Evolutionary conservation across 1,139 yeast genomes (phyloP).

Genomic region (Sugiyamaella xylanicola): DNA sequence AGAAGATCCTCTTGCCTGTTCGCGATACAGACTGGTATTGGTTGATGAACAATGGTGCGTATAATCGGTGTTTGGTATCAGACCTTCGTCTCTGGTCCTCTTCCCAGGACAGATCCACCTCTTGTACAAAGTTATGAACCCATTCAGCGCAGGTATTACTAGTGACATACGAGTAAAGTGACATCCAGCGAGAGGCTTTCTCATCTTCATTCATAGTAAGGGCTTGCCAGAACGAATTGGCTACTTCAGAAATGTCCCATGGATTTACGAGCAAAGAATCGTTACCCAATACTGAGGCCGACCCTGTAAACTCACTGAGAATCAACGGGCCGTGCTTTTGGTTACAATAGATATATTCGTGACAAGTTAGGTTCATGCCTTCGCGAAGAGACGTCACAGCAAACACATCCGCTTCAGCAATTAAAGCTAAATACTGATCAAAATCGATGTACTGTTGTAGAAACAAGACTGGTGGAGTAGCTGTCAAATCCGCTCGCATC

Average conservation of each 20-base stretch:
- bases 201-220: conserved; percentile 65
- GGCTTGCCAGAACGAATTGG: conserved; percentile 62
- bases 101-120: conserved; percentile 65
- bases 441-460: conserved; percentile 87
- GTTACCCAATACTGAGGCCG: conserved; percentile 66
- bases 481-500: conserved; percentile 66
- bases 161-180: conserved; percentile 58
- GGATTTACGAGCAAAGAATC: conserved; percentile 87
- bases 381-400: conserved; percentile 91
- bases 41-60: conserved; percentile 30
- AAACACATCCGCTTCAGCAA: conserved; percentile 83
- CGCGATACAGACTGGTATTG: conserved; percentile 31
- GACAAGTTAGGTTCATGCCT: conserved; percentile 95
- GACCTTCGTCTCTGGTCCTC: conserved; percentile 51
- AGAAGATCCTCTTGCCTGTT: conserved; percentile 38
- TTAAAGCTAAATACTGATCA: conserved; percentile 83
- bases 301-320: conserved; percentile 91
- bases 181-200: conserved; percentile 62
- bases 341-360: conserved; percentile 85
- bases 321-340: conserved; percentile 78
- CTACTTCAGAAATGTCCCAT: conserved; percentile 75
- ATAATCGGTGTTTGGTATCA: conserved; percentile 37
- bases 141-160: conserved; percentile 74
- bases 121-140: conserved; percentile 61
- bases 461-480: conserved; percentile 68